Base-by-base conservation (phyloP, 768 basidiomycete species). In the Hirschioporus abietinus region DNA sequence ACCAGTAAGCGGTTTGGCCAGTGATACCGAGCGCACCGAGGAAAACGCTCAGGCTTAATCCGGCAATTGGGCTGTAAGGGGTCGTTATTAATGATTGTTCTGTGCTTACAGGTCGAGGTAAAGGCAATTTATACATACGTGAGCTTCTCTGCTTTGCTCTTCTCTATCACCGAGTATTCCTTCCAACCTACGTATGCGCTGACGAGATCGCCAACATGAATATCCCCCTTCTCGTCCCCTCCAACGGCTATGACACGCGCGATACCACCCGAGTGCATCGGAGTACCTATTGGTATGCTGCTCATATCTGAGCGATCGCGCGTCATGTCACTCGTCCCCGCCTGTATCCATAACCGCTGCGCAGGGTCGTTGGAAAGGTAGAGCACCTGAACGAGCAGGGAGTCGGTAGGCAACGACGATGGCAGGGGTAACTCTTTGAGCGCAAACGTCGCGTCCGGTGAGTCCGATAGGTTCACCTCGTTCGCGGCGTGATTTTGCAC, bases 1-100 rank as follows among this genome's bases (percentile, higher is more conserved):
- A 81, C 79, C 78, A 57, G 27, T 26, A 66, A 17, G 79, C 80
- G 26, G 80, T 71, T 84, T 34, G 70, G 91, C 92, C 93, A 8
- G 88, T 82, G 60, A 75, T 72, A 24, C 96, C 95, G 23, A 96
- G 81, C 1, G 87, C 84, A 30, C 92, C 92, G 63, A 97, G 77
- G 76, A 88, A 91, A 73, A 96, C 95, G 24, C 95, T 76, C 1
- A 86, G 74, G 36, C 84, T 78, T 0, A 84, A 80, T 10, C 92
- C 93, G 58, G 82, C 77, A 10, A 86, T 86, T 9, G 84, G 74
- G 24, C 89, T 90, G 64, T 58, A 25, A 61, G 15, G 42, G 42
- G 42, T 7, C 7, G 42, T 1, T 15, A 15, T 10, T 6, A 20
- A 5, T 20, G 12, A 52, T 10, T 52, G 12, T 5, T 52, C 12